A percentile compares a stretch with the other conserved stretches of the same genome.
These are phyloP conservation scores for Odontarrhena argentea DNA, from an alignment of 345 rosid genomes.

Conservation along the genomic window DNA sequence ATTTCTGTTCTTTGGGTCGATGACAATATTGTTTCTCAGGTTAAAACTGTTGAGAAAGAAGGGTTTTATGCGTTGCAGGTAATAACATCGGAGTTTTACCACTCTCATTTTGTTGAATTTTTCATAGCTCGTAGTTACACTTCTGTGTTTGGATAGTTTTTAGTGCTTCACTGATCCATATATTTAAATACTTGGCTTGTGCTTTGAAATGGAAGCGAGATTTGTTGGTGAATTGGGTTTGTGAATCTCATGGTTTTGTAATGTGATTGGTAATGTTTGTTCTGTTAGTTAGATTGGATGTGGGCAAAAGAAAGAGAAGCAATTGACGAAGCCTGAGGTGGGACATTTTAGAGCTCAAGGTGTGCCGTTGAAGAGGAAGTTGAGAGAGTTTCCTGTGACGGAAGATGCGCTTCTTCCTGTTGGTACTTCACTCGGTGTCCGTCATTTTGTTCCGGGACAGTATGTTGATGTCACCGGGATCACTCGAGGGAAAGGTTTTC, in stretches of 20 bases:
- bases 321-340: constrained; percentile 86
- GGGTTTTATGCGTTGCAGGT: constrained; percentile 88
- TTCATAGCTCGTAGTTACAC: constrained; percentile 12
- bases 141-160: neutral
- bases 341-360: constrained; percentile 98
- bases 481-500: constrained; percentile 93
- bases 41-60: constrained; percentile 88
- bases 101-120: constrained; percentile 16
- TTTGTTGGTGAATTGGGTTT: constrained; percentile 3
- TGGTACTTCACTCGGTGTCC: constrained; percentile 71
- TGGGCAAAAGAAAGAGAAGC: constrained; percentile 92
- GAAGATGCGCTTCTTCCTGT: constrained; percentile 90
- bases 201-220: neutral
- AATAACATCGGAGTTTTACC: constrained; percentile 24
- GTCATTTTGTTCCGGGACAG: constrained; percentile 95
- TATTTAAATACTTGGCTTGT: neutral
- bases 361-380: constrained; percentile 88
- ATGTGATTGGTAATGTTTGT: constrained; percentile 38
- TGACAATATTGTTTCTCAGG: constrained; percentile 91
- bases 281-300: constrained; percentile 81
- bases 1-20: constrained; percentile 79
- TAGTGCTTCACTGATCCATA: neutral
- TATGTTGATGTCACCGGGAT: constrained; percentile 84
- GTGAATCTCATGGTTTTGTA: constrained; percentile 30
- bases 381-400: constrained; percentile 89